Evolutionary conservation across 2,329 filamentous ascomycete genomes (phyloP).

Genomic region (Aquanectria penicillioides): DNA sequence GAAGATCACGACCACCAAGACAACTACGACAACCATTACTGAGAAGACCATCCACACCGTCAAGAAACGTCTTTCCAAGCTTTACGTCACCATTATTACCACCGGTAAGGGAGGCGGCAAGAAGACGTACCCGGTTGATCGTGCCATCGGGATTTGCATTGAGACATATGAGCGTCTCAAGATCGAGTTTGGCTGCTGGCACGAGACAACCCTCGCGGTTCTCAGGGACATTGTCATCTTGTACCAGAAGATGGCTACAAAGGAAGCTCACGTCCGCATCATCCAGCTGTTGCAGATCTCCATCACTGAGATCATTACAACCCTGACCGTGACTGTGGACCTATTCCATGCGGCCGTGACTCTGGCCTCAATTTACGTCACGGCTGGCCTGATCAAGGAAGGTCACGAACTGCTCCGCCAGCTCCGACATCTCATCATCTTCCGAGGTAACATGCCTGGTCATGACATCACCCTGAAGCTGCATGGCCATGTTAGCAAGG

Average conservation of each 20-base stretch:
- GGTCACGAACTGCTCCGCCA: slow-evolving; percentile 58
- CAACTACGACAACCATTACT: slow-evolving; percentile 39
- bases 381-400: slow-evolving; percentile 50
- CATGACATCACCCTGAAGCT: slow-evolving; percentile 52
- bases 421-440: slow-evolving; percentile 60
- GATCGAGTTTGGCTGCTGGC: slow-evolving; percentile 56
- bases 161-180: slow-evolving; percentile 56
- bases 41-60: slow-evolving; percentile 53
- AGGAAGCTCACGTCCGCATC: slow-evolving; percentile 51
- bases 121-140: slow-evolving; percentile 44
- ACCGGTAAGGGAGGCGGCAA: slow-evolving; percentile 49
- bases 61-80: slow-evolving; percentile 59
- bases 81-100: slow-evolving; percentile 54
- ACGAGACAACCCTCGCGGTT: slow-evolving; percentile 55
- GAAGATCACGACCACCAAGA: slow-evolving; percentile 47
- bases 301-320: slow-evolving; percentile 52
- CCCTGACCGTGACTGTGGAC: slow-evolving; percentile 51
- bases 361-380: slow-evolving; percentile 57
- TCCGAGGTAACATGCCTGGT: slow-evolving; percentile 47
- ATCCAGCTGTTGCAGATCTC: slow-evolving; percentile 51
- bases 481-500: slow-evolving; percentile 46
- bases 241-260: slow-evolving; percentile 50
- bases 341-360: slow-evolving; percentile 60
- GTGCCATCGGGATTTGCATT: slow-evolving; percentile 47
- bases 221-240: slow-evolving; percentile 55